These are phyloP conservation scores for Diaporthe citrichinensis DNA, from an alignment of 2,329 filamentous ascomycete genomes.

Conservation along the genomic window DNA sequence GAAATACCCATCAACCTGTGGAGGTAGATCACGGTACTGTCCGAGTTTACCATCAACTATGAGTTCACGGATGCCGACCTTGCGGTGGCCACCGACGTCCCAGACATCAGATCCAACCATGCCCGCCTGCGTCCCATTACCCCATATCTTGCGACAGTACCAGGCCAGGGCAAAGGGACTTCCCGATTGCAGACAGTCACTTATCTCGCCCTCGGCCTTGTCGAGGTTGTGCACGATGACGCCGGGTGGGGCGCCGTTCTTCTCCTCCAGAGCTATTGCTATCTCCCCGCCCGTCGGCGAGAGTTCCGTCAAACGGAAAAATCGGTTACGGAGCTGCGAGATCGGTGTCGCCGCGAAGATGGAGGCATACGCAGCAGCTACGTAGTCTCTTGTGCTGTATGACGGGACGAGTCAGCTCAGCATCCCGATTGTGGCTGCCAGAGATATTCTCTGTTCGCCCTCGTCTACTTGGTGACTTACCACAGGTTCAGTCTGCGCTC, in stretches of 20 bases:
- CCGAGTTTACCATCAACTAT: conserved; percentile 45
- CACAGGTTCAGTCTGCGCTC: background rate
- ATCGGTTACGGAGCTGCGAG: conserved; percentile 43
- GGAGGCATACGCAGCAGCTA: conserved; percentile 48
- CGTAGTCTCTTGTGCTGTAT: conserved; percentile 47
- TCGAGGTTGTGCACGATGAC: conserved; percentile 43
- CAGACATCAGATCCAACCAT: conserved; percentile 46
- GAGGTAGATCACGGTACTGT: conserved; percentile 46
- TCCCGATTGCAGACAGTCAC: conserved; percentile 41
- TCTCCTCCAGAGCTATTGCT: conserved; percentile 42
- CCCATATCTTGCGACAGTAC: conserved; percentile 50
- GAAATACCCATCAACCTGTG: conserved; percentile 40
- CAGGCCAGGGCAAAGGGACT: conserved; percentile 45
- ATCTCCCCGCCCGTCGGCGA: conserved; percentile 47
- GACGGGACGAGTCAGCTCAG: background rate
- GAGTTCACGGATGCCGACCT: conserved; percentile 44
- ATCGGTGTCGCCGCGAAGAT: conserved; percentile 48
- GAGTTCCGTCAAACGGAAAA: conserved; percentile 46
- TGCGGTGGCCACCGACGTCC: conserved; percentile 47
- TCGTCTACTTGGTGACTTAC: background rate
- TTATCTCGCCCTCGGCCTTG: conserved; percentile 46
- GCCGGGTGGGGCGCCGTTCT: conserved; percentile 43
- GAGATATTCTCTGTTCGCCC: too few species aligned
- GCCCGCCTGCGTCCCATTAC: conserved; percentile 41
- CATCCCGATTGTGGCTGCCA: too few species aligned